Conservation (phyloP, 2,329 filamentous ascomycete species). For the Neofusicoccum sp. region DNA sequence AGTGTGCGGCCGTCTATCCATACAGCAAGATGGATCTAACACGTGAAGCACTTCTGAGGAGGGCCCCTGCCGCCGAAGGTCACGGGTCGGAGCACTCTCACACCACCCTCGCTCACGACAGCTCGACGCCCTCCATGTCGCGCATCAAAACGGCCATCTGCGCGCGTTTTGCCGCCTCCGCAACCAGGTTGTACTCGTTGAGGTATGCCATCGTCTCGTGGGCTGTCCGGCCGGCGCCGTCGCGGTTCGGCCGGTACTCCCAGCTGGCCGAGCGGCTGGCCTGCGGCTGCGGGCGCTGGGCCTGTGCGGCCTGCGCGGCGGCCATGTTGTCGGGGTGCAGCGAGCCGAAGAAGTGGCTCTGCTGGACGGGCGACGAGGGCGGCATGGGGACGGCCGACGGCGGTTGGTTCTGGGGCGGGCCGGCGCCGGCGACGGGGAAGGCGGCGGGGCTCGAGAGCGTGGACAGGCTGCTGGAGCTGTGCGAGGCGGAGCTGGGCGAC, state of each 20-base stretch:
- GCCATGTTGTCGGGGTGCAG: conserved; percentile 26
- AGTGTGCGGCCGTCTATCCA: conserved; percentile 7
- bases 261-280: conserved; percentile 26
- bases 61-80: neutral
- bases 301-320: conserved; percentile 30
- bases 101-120: conserved; percentile 38
- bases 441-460: conserved; percentile 33
- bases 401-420: conserved; percentile 8
- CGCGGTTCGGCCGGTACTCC: conserved; percentile 39
- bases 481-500: conserved; percentile 36
- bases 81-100: conserved; percentile 11
- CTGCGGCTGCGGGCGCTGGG: conserved; percentile 27
- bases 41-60: conserved; percentile 1
- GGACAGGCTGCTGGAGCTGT: conserved; percentile 47
- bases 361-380: conserved; percentile 37
- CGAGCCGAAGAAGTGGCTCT: conserved; percentile 37
- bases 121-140: conserved; percentile 75
- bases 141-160: conserved; percentile 88
- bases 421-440: conserved; percentile 24
- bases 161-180: conserved; percentile 89
- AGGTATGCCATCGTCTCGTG: conserved; percentile 65
- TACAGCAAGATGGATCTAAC: conserved; percentile 1
- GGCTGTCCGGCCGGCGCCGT: conserved; percentile 37
- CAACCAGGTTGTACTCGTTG: conserved; percentile 80
- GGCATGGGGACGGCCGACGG: conserved; percentile 26